Conservation (phyloP, 257 asterid genomes). For the Forsythia viridissima region DNA sequence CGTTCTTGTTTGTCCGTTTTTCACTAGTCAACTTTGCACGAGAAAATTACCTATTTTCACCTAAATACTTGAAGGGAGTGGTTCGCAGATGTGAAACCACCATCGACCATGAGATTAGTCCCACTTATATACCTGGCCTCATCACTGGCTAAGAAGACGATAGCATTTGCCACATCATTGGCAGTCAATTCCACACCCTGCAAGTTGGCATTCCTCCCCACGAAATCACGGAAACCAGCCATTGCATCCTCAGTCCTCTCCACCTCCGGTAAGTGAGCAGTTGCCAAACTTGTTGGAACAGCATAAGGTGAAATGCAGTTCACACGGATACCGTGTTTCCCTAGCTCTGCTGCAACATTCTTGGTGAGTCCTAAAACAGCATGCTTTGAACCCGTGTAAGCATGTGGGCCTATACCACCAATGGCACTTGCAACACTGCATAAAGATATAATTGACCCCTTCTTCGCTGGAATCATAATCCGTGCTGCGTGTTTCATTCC, state of each 20-base stretch:
- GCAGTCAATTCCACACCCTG: slow-evolving; percentile 69
- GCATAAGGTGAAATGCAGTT: slow-evolving; percentile 91
- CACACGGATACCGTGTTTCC: slow-evolving; percentile 75
- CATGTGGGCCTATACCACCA: slow-evolving; percentile 70
- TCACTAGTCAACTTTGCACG: background rate
- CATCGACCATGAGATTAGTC: slow-evolving; percentile 83
- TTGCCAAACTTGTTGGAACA: slow-evolving; percentile 62
- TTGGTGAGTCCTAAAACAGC: slow-evolving; percentile 82
- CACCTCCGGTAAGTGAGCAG: slow-evolving; percentile 74
- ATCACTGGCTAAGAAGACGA: slow-evolving; percentile 80
- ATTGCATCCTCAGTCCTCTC: slow-evolving; percentile 68
- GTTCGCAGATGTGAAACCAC: slow-evolving; percentile 69
- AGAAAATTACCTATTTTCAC: slow-evolving; percentile 25
- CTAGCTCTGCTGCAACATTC: slow-evolving; percentile 92
- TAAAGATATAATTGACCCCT: slow-evolving; percentile 74
- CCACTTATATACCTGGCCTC: slow-evolving; percentile 89
- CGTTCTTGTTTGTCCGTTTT: background rate
- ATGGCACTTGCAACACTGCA: slow-evolving; percentile 58
- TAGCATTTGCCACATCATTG: slow-evolving; percentile 78
- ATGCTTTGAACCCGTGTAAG: slow-evolving; percentile 82
- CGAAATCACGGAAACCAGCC: slow-evolving; percentile 63
- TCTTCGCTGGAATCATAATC: slow-evolving; percentile 74
- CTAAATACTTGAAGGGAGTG: slow-evolving; percentile 68
- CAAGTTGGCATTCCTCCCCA: slow-evolving; percentile 65
- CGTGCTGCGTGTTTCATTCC: slow-evolving; percentile 98